These are phyloP conservation scores for Aspergillus awamori DNA, from an alignment of 2,329 filamentous ascomycete genomes.

Conservation along the genomic window DNA sequence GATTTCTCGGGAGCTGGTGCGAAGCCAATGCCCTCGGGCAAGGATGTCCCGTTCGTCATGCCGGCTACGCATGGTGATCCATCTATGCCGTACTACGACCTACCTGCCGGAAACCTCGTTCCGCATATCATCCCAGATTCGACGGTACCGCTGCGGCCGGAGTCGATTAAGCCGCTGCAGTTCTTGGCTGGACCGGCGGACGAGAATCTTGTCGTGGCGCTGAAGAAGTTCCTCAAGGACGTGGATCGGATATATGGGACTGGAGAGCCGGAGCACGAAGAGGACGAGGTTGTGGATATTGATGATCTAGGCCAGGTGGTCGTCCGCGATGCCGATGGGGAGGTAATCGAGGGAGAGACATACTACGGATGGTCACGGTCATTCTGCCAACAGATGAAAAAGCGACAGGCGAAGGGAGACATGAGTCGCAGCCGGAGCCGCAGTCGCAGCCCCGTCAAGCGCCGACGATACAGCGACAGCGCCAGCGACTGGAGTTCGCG, in stretches of 20 bases:
- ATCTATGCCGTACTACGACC: constrained; percentile 74
- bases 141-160: constrained; percentile 70
- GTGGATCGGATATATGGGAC: constrained; percentile 69
- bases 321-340: constrained; percentile 67
- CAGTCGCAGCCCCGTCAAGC: constrained; percentile 53
- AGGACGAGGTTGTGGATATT: constrained; percentile 62
- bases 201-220: constrained; percentile 64
- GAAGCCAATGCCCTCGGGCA: constrained; percentile 41
- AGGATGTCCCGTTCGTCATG: constrained; percentile 67
- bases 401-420: constrained; percentile 31
- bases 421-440: constrained; percentile 45
- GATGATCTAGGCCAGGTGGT: constrained; percentile 74
- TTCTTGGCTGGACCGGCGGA: constrained; percentile 70
- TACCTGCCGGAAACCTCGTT: constrained; percentile 80
- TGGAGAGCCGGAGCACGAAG: constrained; percentile 45
- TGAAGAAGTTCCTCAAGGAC: constrained; percentile 71
- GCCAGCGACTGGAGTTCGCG: constrained; percentile 34
- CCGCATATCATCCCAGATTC: constrained; percentile 78
- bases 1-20: constrained; percentile 41
- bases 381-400: constrained; percentile 82
- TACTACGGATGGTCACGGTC: constrained; percentile 86
- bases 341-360: constrained; percentile 67
- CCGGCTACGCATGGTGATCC: constrained; percentile 77
- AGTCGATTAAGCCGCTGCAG: constrained; percentile 71
- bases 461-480: constrained; percentile 45